Evolutionary conservation across 352 stramenopile genomes (phyloP).

Genomic region (Globisporangium camurandrum): DNA sequence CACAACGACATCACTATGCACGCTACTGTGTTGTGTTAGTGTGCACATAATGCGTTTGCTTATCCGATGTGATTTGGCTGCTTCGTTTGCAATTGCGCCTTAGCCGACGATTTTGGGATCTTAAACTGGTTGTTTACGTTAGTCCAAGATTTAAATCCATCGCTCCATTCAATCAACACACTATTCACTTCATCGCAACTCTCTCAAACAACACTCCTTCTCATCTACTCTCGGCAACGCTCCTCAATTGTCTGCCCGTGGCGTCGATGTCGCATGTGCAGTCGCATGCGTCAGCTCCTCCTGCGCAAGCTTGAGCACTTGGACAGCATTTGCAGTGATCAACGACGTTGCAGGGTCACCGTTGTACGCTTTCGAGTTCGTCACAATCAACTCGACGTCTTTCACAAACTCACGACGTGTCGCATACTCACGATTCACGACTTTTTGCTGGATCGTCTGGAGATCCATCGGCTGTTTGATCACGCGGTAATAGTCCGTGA

Average conservation of each 20-base stretch:
- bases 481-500: conserved; percentile 76
- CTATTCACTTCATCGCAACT: too few relatives aligned
- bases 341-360: conserved; percentile 51
- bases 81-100: too few relatives aligned
- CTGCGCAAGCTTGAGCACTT: conserved; percentile 64
- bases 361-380: conserved; percentile 82
- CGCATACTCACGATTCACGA: conserved; percentile 56
- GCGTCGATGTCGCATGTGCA: too few relatives aligned
- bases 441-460: conserved; percentile 58
- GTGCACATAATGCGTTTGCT: too few relatives aligned
- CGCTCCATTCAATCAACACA: too few relatives aligned
- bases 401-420: conserved; percentile 84
- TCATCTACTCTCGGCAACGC: background rate
- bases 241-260: background rate
- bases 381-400: conserved; percentile 80
- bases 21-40: too few relatives aligned
- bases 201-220: too few relatives aligned
- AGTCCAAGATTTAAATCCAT: too few relatives aligned
- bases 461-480: conserved; percentile 86
- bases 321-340: conserved; percentile 77
- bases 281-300: conserved; percentile 65
- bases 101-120: too few relatives aligned
- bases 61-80: too few relatives aligned
- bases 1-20: too few relatives aligned
- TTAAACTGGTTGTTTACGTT: too few relatives aligned